Base-by-base conservation (phyloP, 768 basidiomycete species). In the Rubroboletus satanas region DNA sequence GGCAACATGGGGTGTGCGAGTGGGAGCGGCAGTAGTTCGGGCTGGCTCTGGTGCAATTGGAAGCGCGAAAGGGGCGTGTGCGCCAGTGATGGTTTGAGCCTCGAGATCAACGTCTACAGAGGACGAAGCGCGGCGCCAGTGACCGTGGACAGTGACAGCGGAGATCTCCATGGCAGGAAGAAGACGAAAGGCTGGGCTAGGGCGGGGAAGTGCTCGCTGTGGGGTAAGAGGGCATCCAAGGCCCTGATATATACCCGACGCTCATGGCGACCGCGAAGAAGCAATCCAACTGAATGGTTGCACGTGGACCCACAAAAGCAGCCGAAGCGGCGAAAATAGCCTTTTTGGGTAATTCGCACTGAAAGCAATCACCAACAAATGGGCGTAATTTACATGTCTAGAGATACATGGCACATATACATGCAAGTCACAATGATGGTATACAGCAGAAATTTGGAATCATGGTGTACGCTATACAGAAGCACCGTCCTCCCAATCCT, bases 401-500 rank as follows among this genome's bases (percentile, higher is more conserved):
- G 57, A 44, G 7, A 59, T 39, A 39, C 39, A 44, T n/a, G n/a
- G n/a, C n/a, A n/a, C n/a, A n/a, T n/a, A n/a, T 57, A 57, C 54
- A 58, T 29, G 1, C 23, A 35, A 28, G 26, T 33, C n/a, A 28
- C 42, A 31, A 46, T 0, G 43, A 35, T 28, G 36, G 39, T 42
- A 52, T 51, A 58, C 49, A 57, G 9, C 52, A 45, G 3, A 33
- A 35, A 39, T 18, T 7, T 9, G 7, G 29, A 31, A 31, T 17
- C 9, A 42, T 3, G 12, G 43, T 33, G 10, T 23, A 17, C 42
- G 18, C 55, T 60, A 71, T 18, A 67, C 49, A 2, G 63, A 70
- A n/a, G 41, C 55, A 17, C 66, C 56, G 21, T 71, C 69, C 23
- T 71, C 69, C 70, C 68, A 70, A 46, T 70, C 70, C 15, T 71